These are phyloP conservation scores for Blepharisma undulans DNA, from an alignment of 169 alveolate species.

Conservation along the genomic window DNA sequence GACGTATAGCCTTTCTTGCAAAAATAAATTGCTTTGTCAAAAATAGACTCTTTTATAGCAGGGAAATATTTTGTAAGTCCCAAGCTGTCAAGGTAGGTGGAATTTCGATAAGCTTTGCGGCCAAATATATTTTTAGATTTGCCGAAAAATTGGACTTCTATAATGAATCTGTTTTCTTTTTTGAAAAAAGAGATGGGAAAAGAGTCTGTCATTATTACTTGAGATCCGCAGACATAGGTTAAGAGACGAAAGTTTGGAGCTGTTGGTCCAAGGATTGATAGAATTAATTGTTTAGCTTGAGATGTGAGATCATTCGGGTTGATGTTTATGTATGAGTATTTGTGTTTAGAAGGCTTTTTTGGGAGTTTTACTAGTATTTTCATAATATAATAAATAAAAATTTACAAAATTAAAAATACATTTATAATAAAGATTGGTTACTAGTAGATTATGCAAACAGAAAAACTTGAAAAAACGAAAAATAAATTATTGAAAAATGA, in stretches of 20 bases:
- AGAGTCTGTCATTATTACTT: not conserved
- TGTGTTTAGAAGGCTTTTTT: not conserved
- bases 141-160: not conserved
- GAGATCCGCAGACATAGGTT: not conserved
- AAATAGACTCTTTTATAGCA: not conserved
- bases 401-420: not conserved
- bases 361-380: not conserved
- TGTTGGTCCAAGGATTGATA: not conserved
- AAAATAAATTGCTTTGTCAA: not conserved
- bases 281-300: not conserved
- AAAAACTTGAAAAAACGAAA: too few species aligned
- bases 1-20: not conserved
- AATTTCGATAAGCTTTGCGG: not conserved
- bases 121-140: not conserved
- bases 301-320: not conserved
- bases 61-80: not conserved
- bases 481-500: not conserved
- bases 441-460: not conserved
- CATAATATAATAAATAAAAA: not conserved
- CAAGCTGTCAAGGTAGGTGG: not conserved
- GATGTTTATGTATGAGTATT: not conserved
- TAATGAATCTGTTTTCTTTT: not conserved
- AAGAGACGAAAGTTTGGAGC: not conserved
- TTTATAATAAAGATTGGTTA: not conserved
- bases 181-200: conserved; percentile 14